Conservation (phyloP, 2,329 filamentous ascomycete genomes). For the Botrytis cinerea region DNA sequence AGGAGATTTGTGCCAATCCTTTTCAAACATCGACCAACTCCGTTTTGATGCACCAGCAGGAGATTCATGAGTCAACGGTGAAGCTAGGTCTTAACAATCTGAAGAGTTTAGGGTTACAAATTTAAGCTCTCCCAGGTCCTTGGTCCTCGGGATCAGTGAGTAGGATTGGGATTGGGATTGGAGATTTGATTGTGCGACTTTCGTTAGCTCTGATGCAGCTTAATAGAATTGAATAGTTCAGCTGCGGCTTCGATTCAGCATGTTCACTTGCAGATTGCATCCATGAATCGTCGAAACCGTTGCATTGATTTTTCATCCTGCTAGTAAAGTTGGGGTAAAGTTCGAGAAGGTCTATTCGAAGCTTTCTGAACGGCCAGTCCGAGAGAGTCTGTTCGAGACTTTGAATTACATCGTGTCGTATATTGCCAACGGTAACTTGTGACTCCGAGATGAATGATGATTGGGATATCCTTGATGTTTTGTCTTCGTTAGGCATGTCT, state of each 20-base stretch:
- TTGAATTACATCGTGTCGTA: not conserved
- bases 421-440: not conserved
- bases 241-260: not conserved
- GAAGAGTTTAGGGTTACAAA: not conserved
- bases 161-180: not conserved
- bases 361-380: not conserved
- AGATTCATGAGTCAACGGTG: not conserved
- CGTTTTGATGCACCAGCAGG: not conserved
- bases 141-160: not conserved
- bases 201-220: not conserved
- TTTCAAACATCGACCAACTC: not conserved
- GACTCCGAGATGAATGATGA: not conserved
- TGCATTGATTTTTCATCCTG: not conserved
- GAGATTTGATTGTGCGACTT: not conserved
- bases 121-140: not conserved
- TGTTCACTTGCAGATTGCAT: not conserved
- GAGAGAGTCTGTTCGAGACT: not conserved
- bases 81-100: not conserved
- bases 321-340: constrained; percentile 5
- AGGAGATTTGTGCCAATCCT: not conserved
- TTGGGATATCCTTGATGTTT: not conserved
- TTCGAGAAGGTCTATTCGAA: constrained; percentile 11
- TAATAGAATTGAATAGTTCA: too few species aligned
- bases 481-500: not conserved
- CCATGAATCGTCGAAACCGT: constrained; percentile 11